These are phyloP conservation scores for Hemileccinum impolitum DNA, from an alignment of 768 basidiomycete genomes.

Conservation along the genomic window DNA sequence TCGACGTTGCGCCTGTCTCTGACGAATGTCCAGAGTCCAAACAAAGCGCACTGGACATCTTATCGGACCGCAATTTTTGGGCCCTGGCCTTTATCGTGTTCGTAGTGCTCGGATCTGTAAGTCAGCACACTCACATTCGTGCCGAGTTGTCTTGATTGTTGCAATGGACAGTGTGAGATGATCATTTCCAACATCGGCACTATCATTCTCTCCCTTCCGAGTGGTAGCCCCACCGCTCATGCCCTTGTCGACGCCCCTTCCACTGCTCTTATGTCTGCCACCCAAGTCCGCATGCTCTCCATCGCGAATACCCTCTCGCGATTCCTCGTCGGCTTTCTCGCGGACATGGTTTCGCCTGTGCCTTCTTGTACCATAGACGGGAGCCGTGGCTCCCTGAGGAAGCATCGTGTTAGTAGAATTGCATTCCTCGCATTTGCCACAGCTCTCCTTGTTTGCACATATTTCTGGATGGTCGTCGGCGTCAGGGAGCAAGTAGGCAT, in stretches of 20 bases:
- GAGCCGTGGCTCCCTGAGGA: constrained; percentile 35
- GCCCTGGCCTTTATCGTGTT: constrained; percentile 49
- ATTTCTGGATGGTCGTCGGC: constrained; percentile 51
- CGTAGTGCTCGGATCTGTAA: constrained; percentile 64
- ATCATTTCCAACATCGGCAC: constrained; percentile 80
- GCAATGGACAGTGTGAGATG: constrained; percentile 61
- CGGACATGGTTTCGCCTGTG: constrained; percentile 69
- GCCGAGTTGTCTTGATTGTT: neutral
- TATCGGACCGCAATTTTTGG: constrained; percentile 64
- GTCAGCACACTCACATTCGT: constrained; percentile 26
- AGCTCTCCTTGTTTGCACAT: constrained; percentile 47
- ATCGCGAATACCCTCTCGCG: constrained; percentile 70
- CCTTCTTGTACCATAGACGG: constrained; percentile 35
- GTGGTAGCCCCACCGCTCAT: constrained; percentile 12
- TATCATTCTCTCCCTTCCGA: constrained; percentile 63
- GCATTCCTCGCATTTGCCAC: constrained; percentile 54
- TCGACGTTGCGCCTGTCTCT: constrained; percentile 23
- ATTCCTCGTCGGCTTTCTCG: constrained; percentile 62
- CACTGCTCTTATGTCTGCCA: constrained; percentile 42
- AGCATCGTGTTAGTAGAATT: constrained; percentile 58
- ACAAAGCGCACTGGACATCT: constrained; percentile 39
- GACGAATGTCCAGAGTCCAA: constrained; percentile 16
- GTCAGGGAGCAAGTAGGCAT: constrained; percentile 48
- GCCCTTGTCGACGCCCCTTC: constrained; percentile 17
- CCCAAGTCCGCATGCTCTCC: constrained; percentile 70